Evolutionary conservation across 345 rosid genomes (phyloP).

Genomic region (Melastoma malabathricum): DNA sequence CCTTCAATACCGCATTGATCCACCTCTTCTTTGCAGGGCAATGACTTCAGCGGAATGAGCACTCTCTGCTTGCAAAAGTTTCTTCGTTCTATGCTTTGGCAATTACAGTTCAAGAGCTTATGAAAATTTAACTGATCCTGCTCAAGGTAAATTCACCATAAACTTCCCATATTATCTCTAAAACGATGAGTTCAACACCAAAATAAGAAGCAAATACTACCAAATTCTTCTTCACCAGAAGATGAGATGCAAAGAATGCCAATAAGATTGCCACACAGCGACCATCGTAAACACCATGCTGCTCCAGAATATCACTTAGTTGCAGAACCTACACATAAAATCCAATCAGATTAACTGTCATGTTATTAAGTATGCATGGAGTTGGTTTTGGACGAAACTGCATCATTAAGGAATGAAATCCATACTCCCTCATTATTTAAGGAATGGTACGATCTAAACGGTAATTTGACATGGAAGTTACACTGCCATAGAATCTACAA

Average conservation of each 20-base stretch:
- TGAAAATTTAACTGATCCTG: conserved; percentile 82
- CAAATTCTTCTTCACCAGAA: conserved; percentile 52
- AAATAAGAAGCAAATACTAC: conserved; percentile 16
- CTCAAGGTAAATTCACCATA: conserved; percentile 8
- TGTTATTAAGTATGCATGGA: no score
- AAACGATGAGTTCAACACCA: neutral
- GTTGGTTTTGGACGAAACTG: no score
- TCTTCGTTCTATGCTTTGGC: conserved; percentile 50
- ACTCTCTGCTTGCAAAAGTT: conserved; percentile 18
- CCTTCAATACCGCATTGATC: conserved; percentile 32
- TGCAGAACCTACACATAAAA: conserved; percentile 52
- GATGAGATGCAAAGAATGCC: conserved; percentile 67
- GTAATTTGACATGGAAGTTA: neutral
- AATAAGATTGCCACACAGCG: conserved; percentile 59
- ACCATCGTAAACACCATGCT: conserved; percentile 52
- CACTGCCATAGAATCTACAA: conserved; percentile 4
- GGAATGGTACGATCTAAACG: no score
- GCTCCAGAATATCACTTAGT: conserved; percentile 79
- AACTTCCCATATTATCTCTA: conserved; percentile 4
- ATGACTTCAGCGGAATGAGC: conserved; percentile 14
- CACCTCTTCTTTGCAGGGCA: conserved; percentile 17
- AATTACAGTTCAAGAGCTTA: conserved; percentile 61
- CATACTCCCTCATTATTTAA: no score
- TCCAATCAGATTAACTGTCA: neutral
- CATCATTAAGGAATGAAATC: no score